Evolutionary conservation across 805 yeast species (phyloP).

Genomic region (Komagataella populi): DNA sequence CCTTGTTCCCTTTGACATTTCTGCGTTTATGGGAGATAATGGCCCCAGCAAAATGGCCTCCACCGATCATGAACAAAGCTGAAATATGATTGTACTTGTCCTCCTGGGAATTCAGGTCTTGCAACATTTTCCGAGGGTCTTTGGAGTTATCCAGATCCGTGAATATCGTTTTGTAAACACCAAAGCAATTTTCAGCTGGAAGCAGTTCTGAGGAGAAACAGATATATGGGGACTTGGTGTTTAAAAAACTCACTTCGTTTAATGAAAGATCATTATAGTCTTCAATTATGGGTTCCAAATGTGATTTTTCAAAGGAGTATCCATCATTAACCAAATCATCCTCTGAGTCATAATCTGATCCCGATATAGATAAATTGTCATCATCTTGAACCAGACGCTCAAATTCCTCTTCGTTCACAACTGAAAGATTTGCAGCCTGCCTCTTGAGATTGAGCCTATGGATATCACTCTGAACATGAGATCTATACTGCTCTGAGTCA

Average conservation of each 20-base stretch:
- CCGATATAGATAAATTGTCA: conserved; percentile 43
- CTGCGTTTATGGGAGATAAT: conserved; percentile 62
- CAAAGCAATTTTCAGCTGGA: conserved; percentile 36
- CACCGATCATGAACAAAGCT: conserved; percentile 87
- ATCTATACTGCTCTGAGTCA: conserved; percentile 10
- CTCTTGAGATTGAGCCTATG: conserved; percentile 51
- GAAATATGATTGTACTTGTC: conserved; percentile 22
- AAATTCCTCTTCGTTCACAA: conserved; percentile 43
- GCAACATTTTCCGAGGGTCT: conserved; percentile 38
- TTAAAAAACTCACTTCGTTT: conserved; percentile 34
- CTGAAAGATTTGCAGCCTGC: conserved; percentile 24
- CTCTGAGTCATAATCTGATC: conserved; percentile 28
- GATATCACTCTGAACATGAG: conserved; percentile 44
- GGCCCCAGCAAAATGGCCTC: conserved; percentile 97
- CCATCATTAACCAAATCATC: conserved; percentile 9
- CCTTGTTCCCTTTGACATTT: conserved; percentile 41
- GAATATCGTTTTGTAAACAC: conserved; percentile 55
- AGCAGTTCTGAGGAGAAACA: conserved; percentile 37
- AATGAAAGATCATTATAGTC: conserved; percentile 4
- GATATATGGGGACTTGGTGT: conserved; percentile 60
- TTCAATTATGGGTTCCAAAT: conserved; percentile 5
- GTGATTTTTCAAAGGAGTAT: conserved; percentile 6
- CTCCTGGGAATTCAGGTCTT: conserved; percentile 17
- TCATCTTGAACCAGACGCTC: conserved; percentile 36
- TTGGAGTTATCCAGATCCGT: conserved; percentile 21